phyloP scores from a whole-genome alignment of 2,329 filamentous ascomycete species.

The Ophiostoma montium region DNA sequence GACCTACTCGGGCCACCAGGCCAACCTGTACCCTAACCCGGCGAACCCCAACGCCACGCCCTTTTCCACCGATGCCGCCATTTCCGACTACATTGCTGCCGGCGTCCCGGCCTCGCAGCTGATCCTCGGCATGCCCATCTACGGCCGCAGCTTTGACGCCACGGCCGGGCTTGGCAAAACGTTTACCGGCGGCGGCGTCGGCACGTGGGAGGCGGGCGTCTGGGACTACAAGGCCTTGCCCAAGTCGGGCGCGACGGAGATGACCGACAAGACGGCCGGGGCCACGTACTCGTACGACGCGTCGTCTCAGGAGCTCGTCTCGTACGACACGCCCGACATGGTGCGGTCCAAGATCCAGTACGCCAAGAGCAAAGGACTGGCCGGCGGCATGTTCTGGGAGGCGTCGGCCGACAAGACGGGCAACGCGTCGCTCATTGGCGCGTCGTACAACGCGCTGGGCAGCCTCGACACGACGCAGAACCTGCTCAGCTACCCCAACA shows the following conservation, averaged over 20 bases:
- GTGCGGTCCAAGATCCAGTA: slow-evolving; percentile 50
- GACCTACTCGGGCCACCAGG: slow-evolving; percentile 47
- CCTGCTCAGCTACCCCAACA: slow-evolving; percentile 35
- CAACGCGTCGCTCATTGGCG: slow-evolving; percentile 44
- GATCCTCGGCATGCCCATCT: slow-evolving; percentile 65
- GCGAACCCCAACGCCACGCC: slow-evolving; percentile 46
- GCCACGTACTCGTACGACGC: slow-evolving; percentile 61
- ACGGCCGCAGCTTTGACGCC: slow-evolving; percentile 55
- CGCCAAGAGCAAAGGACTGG: slow-evolving; percentile 47
- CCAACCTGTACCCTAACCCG: slow-evolving; percentile 50
- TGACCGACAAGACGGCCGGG: slow-evolving; percentile 40
- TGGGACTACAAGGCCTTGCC: slow-evolving; percentile 76
- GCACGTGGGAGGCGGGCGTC: slow-evolving; percentile 58
- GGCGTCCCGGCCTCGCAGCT: slow-evolving; percentile 54
- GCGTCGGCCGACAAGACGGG: slow-evolving; percentile 51
- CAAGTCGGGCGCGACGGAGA: slow-evolving; percentile 39
- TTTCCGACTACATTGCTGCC: slow-evolving; percentile 48
- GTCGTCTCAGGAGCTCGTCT: slow-evolving; percentile 46
- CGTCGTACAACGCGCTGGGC: slow-evolving; percentile 27
- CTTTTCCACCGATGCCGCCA: slow-evolving; percentile 52
- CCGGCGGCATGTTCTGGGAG: slow-evolving; percentile 81
- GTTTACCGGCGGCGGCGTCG: slow-evolving; percentile 51
- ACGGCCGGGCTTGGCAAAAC: slow-evolving; percentile 50
- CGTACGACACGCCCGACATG: slow-evolving; percentile 53
- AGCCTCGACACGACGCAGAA: slow-evolving; percentile 34